Percentiles rank a stretch among this genome's conserved stretches.
Conservation (phyloP, 805 yeast species). For the Yarrowia bubula region DNA sequence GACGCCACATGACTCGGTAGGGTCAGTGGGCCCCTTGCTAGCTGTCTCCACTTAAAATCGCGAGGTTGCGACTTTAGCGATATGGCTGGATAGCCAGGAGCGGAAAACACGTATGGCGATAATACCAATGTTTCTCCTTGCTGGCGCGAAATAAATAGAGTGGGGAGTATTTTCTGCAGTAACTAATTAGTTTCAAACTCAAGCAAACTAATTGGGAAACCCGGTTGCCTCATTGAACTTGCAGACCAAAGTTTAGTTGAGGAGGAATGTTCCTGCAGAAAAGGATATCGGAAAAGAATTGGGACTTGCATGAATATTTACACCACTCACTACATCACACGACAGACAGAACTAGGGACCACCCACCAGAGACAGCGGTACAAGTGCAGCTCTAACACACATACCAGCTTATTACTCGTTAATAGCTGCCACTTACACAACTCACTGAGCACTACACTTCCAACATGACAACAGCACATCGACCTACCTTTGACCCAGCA, state of each 20-base stretch:
- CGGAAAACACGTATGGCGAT: not conserved
- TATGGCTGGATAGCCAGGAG: not conserved
- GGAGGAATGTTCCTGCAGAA: not conserved
- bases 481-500: slow-evolving; percentile 67
- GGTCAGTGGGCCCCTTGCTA: not conserved
- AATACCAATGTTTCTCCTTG: not conserved
- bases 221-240: not conserved
- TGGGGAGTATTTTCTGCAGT: not conserved
- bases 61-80: not conserved
- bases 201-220: not conserved
- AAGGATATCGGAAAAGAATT: not conserved
- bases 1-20: not conserved
- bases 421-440: not conserved
- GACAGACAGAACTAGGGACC: not conserved
- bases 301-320: not conserved
- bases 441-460: not conserved
- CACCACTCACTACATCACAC: slow-evolving; percentile 1
- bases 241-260: not conserved
- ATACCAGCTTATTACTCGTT: not conserved
- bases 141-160: no score
- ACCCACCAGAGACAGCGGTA: not conserved
- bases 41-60: not conserved
- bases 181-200: slow-evolving; percentile 14
- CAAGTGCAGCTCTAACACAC: not conserved
- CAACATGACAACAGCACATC: slow-evolving; percentile 64